Conservation (phyloP, 2,329 filamentous ascomycete species). For the Fusarium nurragi region DNA sequence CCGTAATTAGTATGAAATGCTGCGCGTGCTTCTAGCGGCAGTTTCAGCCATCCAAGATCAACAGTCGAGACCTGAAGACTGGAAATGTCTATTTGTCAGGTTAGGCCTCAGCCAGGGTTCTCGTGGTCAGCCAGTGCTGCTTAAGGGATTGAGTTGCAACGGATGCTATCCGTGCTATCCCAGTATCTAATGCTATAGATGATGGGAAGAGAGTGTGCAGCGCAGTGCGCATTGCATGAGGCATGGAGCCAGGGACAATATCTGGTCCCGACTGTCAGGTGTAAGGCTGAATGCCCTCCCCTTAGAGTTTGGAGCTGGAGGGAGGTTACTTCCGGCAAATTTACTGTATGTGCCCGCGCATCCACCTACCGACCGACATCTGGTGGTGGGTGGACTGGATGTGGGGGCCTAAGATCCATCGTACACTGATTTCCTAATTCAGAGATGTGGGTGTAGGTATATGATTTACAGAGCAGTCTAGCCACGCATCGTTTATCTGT, state of each 20-base stretch:
- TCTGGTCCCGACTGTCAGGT: constrained; percentile 35
- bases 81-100: constrained; percentile 11
- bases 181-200: constrained; percentile 2
- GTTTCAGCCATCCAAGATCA: constrained; percentile 21
- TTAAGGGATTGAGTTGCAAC: constrained; percentile 11
- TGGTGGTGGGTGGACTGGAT: not conserved
- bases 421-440: constrained; percentile 17
- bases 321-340: constrained; percentile 12
- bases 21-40: constrained; percentile 13
- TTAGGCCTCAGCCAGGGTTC: not conserved
- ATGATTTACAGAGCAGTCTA: not conserved
- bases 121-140: not conserved
- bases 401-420: not conserved
- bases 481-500: constrained; percentile 5
- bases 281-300: constrained; percentile 29
- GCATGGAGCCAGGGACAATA: constrained; percentile 16
- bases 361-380: not conserved
- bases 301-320: not conserved
- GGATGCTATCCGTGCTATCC: not conserved
- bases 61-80: constrained; percentile 6
- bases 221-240: constrained; percentile 16
- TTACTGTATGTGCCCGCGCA: constrained; percentile 5
- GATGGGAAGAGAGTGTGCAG: constrained; percentile 16
- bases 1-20: not conserved
- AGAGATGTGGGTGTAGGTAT: not conserved